Evolutionary conservation across 805 yeast species (phyloP).

Genomic region (Zygosaccharomyces gambellarensis): DNA sequence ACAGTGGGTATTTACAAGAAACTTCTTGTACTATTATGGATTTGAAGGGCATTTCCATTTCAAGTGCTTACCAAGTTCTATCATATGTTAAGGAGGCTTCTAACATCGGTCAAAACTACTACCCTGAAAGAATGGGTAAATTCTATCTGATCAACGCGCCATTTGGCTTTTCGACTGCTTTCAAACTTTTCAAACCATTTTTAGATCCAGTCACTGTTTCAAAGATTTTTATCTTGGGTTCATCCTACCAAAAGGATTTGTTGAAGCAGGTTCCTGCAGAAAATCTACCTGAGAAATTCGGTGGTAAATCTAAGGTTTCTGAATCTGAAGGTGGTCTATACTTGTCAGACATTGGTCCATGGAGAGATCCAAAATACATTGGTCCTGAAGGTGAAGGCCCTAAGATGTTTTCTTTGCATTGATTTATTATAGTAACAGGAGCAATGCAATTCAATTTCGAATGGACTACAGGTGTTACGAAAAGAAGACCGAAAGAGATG

Average conservation of each 20-base stretch:
- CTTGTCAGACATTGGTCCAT: constrained; percentile 90
- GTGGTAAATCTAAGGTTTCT: constrained; percentile 67
- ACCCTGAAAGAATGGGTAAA: constrained; percentile 99
- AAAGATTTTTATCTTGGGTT: constrained; percentile 83
- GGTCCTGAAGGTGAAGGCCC: constrained; percentile 98
- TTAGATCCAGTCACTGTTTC: constrained; percentile 96
- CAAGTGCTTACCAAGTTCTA: constrained; percentile 78
- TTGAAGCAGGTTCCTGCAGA: constrained; percentile 89
- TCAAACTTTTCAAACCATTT: constrained; percentile 85
- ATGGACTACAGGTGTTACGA: neutral
- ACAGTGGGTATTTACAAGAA: constrained; percentile 71
- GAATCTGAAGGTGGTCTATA: constrained; percentile 76
- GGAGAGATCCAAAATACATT: constrained; percentile 85
- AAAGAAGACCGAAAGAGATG: no score
- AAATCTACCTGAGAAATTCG: constrained; percentile 86
- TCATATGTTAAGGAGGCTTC: constrained; percentile 91
- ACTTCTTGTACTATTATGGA: constrained; percentile 96
- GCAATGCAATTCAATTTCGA: neutral
- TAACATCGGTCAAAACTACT: constrained; percentile 90
- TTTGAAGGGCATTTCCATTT: constrained; percentile 85
- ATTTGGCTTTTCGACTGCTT: constrained; percentile 93
- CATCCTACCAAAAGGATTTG: constrained; percentile 72
- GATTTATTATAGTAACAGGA: neutral
- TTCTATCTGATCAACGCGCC: constrained; percentile 95
- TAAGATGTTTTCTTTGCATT: constrained; percentile 37